phyloP scores from a whole-genome alignment of 371 early-diverging fungal species.

The Lichtheimia corymbifera region DNA sequence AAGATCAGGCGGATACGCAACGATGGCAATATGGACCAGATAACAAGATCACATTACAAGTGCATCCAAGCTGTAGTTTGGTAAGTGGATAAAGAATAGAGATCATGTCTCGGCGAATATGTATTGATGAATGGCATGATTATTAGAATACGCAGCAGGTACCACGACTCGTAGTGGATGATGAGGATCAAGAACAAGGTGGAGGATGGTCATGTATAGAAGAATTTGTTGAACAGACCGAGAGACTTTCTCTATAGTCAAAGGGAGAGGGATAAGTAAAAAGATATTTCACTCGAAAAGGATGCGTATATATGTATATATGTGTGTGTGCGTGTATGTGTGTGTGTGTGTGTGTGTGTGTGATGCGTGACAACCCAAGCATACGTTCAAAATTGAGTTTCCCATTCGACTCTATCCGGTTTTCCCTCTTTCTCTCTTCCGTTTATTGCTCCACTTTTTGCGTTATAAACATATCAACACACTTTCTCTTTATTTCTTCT shows the following conservation, averaged over 20 bases:
- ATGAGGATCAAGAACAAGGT: conserved; percentile 1
- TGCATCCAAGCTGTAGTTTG: conserved; percentile 1
- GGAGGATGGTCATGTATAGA: conserved; percentile 8
- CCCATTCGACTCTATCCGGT: conserved; percentile 1
- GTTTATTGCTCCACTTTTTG: conserved; percentile 9
- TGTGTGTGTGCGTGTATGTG: background rate
- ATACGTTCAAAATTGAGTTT: background rate
- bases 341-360: background rate
- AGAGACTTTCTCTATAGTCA: background rate
- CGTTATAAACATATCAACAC: background rate
- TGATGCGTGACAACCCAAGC: conserved; percentile 3
- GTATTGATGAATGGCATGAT: background rate
- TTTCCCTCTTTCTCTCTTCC: conserved; percentile 7
- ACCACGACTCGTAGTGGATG: conserved; percentile 6
- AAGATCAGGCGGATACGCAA: conserved; percentile 1
- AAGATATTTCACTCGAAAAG: too few relatives aligned
- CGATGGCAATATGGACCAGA: conserved; percentile 10
- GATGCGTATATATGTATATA: background rate
- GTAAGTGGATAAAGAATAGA: conserved; percentile 1
- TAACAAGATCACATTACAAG: background rate
- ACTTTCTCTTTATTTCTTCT: conserved; percentile 1
- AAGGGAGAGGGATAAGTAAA: too few relatives aligned
- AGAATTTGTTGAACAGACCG: background rate
- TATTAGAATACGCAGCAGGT: conserved; percentile 10
- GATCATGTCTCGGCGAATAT: background rate